Conservation (phyloP, 1,139 yeast genomes). For the Pichia kudriavzevii region DNA sequence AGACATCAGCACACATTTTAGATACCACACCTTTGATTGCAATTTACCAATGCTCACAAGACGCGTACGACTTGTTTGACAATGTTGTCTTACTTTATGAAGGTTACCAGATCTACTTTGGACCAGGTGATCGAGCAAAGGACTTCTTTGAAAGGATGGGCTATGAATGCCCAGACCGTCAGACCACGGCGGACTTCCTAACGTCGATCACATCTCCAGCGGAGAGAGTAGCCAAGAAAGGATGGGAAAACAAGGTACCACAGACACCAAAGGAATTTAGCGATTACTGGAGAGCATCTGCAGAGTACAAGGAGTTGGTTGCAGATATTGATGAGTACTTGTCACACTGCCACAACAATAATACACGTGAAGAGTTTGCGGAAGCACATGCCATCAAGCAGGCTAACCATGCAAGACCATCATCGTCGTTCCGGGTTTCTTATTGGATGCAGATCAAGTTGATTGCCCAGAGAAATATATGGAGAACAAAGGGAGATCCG, state of each 20-base stretch:
- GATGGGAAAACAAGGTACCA: slow-evolving; percentile 36
- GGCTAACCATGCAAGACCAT: slow-evolving; percentile 30
- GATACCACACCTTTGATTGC: slow-evolving; percentile 68
- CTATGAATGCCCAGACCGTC: slow-evolving; percentile 66
- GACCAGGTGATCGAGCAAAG: slow-evolving; percentile 54
- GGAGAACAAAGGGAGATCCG: slow-evolving; percentile 43
- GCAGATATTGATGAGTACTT: slow-evolving; percentile 31
- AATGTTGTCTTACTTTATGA: slow-evolving; percentile 70
- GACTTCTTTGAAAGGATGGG: slow-evolving; percentile 62
- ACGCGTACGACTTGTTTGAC: slow-evolving; percentile 70
- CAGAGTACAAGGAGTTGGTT: slow-evolving; percentile 29
- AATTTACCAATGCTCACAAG: slow-evolving; percentile 79
- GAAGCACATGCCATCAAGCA: slow-evolving; percentile 33
- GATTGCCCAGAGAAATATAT: slow-evolving; percentile 39
- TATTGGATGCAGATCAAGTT: slow-evolving; percentile 39
- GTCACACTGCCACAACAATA: slow-evolving; percentile 20
- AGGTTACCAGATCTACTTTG: slow-evolving; percentile 75
- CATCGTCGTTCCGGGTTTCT: slow-evolving; percentile 40
- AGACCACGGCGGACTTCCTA: slow-evolving; percentile 76
- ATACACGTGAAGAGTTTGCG: slow-evolving; percentile 29
- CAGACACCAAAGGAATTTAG: slow-evolving; percentile 38
- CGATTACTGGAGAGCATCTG: slow-evolving; percentile 37
- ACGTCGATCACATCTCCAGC: slow-evolving; percentile 71
- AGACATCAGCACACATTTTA: slow-evolving; percentile 52
- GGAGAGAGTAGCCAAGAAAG: slow-evolving; percentile 51